These are phyloP conservation scores for Pythium apleroticum DNA, from an alignment of 352 stramenopile species.

Conservation along the genomic window DNA sequence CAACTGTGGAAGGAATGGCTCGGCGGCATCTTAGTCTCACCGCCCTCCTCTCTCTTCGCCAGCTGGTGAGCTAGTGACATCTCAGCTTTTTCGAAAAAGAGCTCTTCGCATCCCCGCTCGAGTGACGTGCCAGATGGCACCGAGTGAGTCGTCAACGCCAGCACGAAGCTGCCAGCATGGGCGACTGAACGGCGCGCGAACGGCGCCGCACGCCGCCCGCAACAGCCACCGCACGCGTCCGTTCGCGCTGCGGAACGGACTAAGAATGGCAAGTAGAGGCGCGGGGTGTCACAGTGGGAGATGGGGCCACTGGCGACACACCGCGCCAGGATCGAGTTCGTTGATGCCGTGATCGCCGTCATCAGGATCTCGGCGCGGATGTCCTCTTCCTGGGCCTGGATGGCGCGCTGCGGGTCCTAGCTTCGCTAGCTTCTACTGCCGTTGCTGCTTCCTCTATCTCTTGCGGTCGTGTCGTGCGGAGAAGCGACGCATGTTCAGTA, in stretches of 20 bases:
- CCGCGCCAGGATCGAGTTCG: too few species aligned
- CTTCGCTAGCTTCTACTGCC: neutral
- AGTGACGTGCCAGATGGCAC: neutral
- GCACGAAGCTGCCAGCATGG: too few species aligned
- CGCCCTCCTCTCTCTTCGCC: neutral
- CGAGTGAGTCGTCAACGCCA: neutral
- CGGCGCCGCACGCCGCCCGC: neutral
- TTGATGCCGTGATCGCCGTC: too few species aligned
- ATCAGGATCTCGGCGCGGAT: neutral
- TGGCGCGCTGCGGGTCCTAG: conserved; percentile 17
- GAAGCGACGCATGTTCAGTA: neutral
- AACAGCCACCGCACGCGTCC: neutral
- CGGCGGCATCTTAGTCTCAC: neutral
- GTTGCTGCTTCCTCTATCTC: neutral
- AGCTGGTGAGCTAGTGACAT: neutral
- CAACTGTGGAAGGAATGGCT: neutral
- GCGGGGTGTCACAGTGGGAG: neutral
- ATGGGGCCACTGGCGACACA: too few species aligned
- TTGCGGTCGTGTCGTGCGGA: neutral
- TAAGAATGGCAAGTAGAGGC: conserved; percentile 10
- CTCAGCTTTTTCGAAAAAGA: neutral
- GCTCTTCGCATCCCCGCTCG: neutral
- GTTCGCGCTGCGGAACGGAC: neutral
- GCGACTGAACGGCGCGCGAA: neutral
- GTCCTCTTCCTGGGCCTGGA: conserved; percentile 23